Base-by-base conservation (phyloP, 2,329 filamentous ascomycete genomes). In the Microsporum ferrugineum region DNA sequence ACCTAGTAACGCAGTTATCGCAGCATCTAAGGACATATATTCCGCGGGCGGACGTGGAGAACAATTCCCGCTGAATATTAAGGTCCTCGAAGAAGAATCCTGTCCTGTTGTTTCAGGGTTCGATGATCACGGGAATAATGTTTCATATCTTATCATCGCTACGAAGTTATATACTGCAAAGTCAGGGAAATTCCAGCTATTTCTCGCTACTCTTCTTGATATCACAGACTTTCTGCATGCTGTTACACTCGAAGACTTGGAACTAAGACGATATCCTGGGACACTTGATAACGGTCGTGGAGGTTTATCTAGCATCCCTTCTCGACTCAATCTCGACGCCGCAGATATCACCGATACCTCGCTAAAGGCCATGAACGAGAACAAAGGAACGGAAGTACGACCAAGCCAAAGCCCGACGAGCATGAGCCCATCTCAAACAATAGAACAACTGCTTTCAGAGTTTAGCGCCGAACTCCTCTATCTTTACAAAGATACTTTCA, bases 401-500 rank as follows among this genome's bases (percentile, higher is more conserved):
- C 47, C 1, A 12, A 53, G 23, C 6, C 38, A 41, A 55, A 43
- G 14, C 33, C 31, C 49, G 10, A 53, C 17, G 49, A 33, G 17
- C 7, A 17, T 43, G 17, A 4, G 34, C 34, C 33, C 55, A 3
- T 62, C 60, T 58, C 60, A 39, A 45, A 34, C n/a, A 47, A 64
- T 43, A 45, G 59, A 53, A 33, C 59, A 61, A 58, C 61, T 59
- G 3, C 61, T 70, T 49, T 65, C 67, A 10, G 64, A 65, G 27
- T 68, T 69, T 57, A 67, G 67, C 51, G 62, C 55, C 29, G 63
- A 60, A 43, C 59, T 70, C 27, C 65, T 68, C 36, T 60, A 63
- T 29, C 60, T 71, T 38, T 70, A 71, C 60, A 66, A 65, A 34
- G 64, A 70, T 45, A 70, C 66, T 41, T 70, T 70, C 61, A 64